Evolutionary conservation across 108 stramenopile species (phyloP).

Genomic region (Bacterosira constricta): DNA sequence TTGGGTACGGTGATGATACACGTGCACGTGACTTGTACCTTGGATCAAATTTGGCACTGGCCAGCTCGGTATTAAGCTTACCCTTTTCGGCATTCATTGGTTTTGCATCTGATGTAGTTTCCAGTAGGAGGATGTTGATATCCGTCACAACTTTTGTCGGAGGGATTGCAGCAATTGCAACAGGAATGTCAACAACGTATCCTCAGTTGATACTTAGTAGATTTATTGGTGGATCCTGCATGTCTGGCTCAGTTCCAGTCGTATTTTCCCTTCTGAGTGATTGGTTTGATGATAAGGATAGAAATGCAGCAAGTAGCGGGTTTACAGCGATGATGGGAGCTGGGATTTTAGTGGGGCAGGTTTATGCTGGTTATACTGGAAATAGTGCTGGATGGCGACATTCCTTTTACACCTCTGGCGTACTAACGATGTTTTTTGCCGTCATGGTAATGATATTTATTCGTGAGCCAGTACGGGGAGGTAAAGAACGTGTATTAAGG

Average conservation of each 20-base stretch:
- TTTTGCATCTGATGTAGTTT: conserved; percentile 63
- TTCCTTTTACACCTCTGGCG: conserved; percentile 54
- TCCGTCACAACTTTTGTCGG: conserved; percentile 49
- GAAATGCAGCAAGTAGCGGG: conserved; percentile 69
- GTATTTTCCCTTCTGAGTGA: conserved; percentile 76
- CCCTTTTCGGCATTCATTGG: conserved; percentile 66
- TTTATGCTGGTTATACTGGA: conserved; percentile 67
- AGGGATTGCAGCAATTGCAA: conserved; percentile 45
- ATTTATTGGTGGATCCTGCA: conserved; percentile 63
- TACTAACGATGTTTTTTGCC: conserved; percentile 40
- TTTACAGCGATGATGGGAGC: conserved; percentile 81
- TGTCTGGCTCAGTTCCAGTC: conserved; percentile 70
- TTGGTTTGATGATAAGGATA: conserved; percentile 64
- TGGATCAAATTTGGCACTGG: conserved; percentile 64
- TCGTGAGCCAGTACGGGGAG: conserved; percentile 69
- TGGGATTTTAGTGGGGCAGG: conserved; percentile 69
- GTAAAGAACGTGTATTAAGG: conserved; percentile 69
- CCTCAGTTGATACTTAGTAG: conserved; percentile 49
- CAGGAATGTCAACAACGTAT: conserved; percentile 49
- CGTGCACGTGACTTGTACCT: conserved; percentile 69
- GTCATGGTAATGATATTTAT: conserved; percentile 54
- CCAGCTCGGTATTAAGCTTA: conserved; percentile 64
- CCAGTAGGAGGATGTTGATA: conserved; percentile 59
- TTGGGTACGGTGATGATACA: conserved; percentile 29
- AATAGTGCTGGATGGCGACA: conserved; percentile 55